Evolutionary conservation across 257 asterid genomes (phyloP), one percentile per base, ranked within the genome.

Genomic region (Rehmannia glutinosa): DNA sequence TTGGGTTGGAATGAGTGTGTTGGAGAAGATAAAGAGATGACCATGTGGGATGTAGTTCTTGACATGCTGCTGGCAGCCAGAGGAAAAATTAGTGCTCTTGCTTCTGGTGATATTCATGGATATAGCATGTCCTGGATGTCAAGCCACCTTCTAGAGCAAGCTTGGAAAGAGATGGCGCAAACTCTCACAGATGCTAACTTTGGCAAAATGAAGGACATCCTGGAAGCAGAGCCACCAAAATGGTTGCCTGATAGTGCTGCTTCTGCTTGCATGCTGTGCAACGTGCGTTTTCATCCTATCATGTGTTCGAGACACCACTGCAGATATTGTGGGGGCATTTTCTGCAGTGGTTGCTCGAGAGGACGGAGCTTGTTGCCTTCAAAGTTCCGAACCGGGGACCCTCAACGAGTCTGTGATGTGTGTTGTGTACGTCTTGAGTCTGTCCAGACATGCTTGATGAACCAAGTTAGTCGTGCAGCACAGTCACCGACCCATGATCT

Each of bases 241-340:
- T 87, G 96, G 96, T 71, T 87, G 76, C 96, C 96, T 32, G 96
- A 87, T 69, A 87, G 96, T 66, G 70, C 87, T 38, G 84, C 92
- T 69, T 78, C 90, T 43, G 62, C 92, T 58, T 88, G 96, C 70
- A 88, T 88, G 96, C 73, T 88, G 64, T 88, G 96, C 78, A 83
- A 72, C 58, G 84, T 83, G 19, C 80, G 86, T 67, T 88, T 88
- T 65, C 95, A 87, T 66, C 95, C 95, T 3, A 85, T 87, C 72
- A 64, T 85, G 87, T 87, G 91, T 69, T 74, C 90, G 25, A 78
- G 95, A 73, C 95, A 87, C 70, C 95, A 87, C 64, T 87, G 95
- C 63, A 78, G 92, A 46, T 83, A 76, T 66, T 87, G 95, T 75
- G 95, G 95, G 13, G 92, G 95, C 43, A 71, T 87, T 77, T 87